Conservation (phyloP, 2,329 filamentous ascomycete genomes). For the Colletotrichum tabaci region DNA sequence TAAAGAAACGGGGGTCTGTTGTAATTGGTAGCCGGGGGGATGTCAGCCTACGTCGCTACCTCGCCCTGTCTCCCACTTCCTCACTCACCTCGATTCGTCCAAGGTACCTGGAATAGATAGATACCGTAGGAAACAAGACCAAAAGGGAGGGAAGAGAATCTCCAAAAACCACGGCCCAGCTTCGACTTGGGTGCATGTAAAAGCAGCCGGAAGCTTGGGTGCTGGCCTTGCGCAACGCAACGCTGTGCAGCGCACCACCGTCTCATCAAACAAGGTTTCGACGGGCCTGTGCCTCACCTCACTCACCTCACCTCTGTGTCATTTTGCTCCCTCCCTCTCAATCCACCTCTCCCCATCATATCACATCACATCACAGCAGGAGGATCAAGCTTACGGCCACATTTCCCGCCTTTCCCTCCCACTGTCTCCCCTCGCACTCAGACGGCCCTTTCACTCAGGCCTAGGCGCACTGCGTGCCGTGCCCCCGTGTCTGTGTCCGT, state of each 20-base stretch:
- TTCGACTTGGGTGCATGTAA: background rate
- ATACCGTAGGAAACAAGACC: too few species aligned
- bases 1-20: slow-evolving; percentile 16
- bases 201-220: slow-evolving; percentile 5
- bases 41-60: background rate
- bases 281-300: slow-evolving; percentile 20
- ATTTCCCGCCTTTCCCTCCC: background rate
- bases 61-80: background rate
- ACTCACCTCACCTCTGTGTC: background rate
- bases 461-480: slow-evolving; percentile 1
- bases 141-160: too few species aligned
- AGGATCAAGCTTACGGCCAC: background rate
- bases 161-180: background rate
- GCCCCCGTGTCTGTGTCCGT: slow-evolving; percentile 14
- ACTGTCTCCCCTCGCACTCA: background rate
- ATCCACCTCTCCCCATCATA: background rate
- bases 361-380: background rate
- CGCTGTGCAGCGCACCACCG: background rate
- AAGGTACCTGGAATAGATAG: too few species aligned
- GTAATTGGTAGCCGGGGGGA: slow-evolving; percentile 14
- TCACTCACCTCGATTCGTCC: background rate
- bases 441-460: slow-evolving; percentile 4
- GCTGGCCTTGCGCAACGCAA: slow-evolving; percentile 26
- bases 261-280: slow-evolving; percentile 41
- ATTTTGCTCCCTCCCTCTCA: background rate